Percentiles rank a stretch among this genome's conserved stretches.
Conservation (phyloP, 768 basidiomycete species). For the Termitomyces sp. region DNA sequence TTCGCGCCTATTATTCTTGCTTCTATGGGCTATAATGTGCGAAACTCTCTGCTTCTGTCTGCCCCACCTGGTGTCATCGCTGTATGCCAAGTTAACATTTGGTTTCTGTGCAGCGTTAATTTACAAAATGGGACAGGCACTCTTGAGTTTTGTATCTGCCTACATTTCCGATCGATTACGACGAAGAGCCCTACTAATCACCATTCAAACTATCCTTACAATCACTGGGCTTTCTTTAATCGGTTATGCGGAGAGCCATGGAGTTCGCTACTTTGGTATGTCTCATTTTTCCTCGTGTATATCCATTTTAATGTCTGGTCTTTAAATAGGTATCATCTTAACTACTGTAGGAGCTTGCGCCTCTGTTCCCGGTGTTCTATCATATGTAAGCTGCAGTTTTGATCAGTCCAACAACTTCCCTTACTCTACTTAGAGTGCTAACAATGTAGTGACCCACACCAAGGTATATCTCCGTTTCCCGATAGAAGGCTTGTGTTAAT, state of each 20-base stretch:
- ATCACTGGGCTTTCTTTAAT: conserved; percentile 30
- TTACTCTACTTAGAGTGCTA: neutral
- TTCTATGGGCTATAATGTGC: conserved; percentile 29
- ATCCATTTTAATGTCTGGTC: neutral
- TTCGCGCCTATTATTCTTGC: conserved; percentile 34
- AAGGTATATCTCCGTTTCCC: conserved; percentile 16
- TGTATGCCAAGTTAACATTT: conserved; percentile 25
- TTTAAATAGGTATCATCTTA: conserved; percentile 23
- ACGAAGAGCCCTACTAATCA: conserved; percentile 30
- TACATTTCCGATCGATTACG: conserved; percentile 33
- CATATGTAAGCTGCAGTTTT: conserved; percentile 27
- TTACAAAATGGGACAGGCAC: conserved; percentile 18
- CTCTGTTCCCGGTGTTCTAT: conserved; percentile 31
- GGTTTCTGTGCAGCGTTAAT: conserved; percentile 22
- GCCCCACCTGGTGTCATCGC: conserved; percentile 32
- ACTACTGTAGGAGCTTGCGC: conserved; percentile 30
- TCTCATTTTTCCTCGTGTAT: neutral
- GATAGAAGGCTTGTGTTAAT: neutral
- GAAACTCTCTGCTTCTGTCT: conserved; percentile 27
- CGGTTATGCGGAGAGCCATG: conserved; percentile 23
- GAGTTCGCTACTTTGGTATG: conserved; percentile 28
- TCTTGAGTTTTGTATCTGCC: conserved; percentile 32
- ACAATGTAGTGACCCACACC: conserved; percentile 25
- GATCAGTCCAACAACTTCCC: neutral
- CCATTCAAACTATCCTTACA: conserved; percentile 26